Evolutionary conservation across 2,329 filamentous ascomycete genomes (phyloP), one percentile per base, ranked within the genome.

Genomic region (Dryadomyces quercivorus): DNA sequence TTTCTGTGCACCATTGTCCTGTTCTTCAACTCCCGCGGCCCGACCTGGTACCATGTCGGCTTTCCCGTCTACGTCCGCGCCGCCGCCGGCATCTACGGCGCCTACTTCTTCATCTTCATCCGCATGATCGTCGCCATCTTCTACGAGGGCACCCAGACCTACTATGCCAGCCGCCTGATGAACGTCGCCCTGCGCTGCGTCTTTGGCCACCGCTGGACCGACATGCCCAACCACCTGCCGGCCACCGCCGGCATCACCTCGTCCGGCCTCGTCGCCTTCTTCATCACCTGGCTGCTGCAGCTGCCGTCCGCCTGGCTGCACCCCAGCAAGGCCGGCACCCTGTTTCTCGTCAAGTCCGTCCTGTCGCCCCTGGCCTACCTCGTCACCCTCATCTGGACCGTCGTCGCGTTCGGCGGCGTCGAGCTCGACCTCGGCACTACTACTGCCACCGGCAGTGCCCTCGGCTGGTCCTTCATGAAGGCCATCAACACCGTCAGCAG

Each of bases 281-380:
- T 72, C 59, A 59, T 71, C 47, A 64, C 65, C 48, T 71, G 69
- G 69, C 49, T 69, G 7, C 53, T 69, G 20, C 64, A 70, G 56
- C 60, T 71, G 40, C 52, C 53, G 13, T 61, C 45, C 7, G 51
- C 43, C n/a, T 53, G 44, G n/a, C 69, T 70, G 20, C 59, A 70
- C 13, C 66, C 69, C 38, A 64, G 65, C 54, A 63, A 60, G 13
- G 70, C 65, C 15, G 67, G 70, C 15, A 65, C 70, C 57, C 72
- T 53, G 7, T 53, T 53, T 16, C 16, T 22, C 6, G 44, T 53
- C 44, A 53, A 71, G 59, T 67, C 68, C 7, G 20, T 51, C 43
- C 59, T 69, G 5, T 62, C 66, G 15, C 62, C 64, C 13, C 68
- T 69, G 20, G 43, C 48, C 45, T 20, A 50, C 36, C 6, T 56